Evolutionary conservation across 805 yeast species (phyloP).

Genomic region (Torulaspora indica): DNA sequence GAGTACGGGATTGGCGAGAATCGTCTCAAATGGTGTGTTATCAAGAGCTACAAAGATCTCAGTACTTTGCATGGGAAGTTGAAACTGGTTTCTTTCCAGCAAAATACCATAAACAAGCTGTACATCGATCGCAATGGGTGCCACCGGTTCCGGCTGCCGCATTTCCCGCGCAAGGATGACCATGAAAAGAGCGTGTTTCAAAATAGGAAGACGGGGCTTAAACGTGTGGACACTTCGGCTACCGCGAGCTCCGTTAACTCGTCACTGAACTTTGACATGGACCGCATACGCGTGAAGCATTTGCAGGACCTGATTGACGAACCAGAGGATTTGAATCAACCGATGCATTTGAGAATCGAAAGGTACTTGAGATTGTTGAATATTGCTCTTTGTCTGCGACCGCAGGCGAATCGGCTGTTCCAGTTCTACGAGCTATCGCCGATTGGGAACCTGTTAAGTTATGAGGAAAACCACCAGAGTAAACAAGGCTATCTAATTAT

Average conservation of each 20-base stretch:
- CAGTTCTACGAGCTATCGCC: slow-evolving; percentile 90
- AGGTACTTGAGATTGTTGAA: slow-evolving; percentile 62
- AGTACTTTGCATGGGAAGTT: slow-evolving; percentile 65
- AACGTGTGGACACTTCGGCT: slow-evolving; percentile 1
- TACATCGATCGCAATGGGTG: slow-evolving; percentile 28
- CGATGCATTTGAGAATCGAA: slow-evolving; percentile 45
- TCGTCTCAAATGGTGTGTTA: slow-evolving; percentile 73
- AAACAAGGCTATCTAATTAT: slow-evolving; percentile 84
- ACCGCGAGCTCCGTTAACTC: slow-evolving; percentile 15
- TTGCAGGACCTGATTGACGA: slow-evolving; percentile 29
- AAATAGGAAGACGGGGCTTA: neutral
- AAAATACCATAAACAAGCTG: slow-evolving; percentile 33
- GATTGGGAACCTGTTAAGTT: slow-evolving; percentile 72
- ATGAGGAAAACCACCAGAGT: slow-evolving; percentile 77
- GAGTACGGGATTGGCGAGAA: slow-evolving; percentile 88
- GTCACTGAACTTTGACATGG: slow-evolving; percentile 18
- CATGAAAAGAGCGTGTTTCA: slow-evolving; percentile 6
- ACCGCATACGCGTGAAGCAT: slow-evolving; percentile 30
- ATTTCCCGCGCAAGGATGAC: slow-evolving; percentile 30
- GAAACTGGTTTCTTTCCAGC: slow-evolving; percentile 49
- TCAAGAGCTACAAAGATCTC: slow-evolving; percentile 67
- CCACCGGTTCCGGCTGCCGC: slow-evolving; percentile 28
- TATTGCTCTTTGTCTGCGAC: slow-evolving; percentile 55
- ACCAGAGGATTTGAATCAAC: slow-evolving; percentile 25
- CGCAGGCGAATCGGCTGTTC: slow-evolving; percentile 77